Base-by-base conservation (phyloP, 805 yeast genomes). In the Scheffersomyces stipitis region DNA sequence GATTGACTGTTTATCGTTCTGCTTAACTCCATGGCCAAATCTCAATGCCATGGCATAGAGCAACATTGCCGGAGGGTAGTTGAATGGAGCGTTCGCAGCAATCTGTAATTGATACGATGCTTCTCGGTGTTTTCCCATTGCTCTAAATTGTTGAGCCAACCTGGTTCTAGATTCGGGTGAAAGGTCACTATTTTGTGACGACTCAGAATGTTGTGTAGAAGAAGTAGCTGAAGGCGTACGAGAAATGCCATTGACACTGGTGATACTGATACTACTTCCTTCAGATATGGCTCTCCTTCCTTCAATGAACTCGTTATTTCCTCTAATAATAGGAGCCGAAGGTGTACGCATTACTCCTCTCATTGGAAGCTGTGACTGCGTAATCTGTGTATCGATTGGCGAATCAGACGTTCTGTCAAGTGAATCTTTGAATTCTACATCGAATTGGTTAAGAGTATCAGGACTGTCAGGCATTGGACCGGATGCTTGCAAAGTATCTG, bases 1-100 rank as follows among this genome's bases (percentile, higher is more conserved):
- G 31, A 81, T 65, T 3, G 88, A 75, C 33, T 71, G 74, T 14
- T 59, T 48, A 28, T 75, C 73, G 50, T 81, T 81, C 36, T 68
- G 71, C 14, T 75, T 66, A 8, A 81, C 78, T 0, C 93, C 93
- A 55, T 79, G 81, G 0, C 91, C 93, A 38, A 73, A 64, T 33
- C 83, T 63, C 16, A 86, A 58, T 0, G 89, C 83, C 45, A 82
- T 56, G 0, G 87, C 86, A 49, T 83, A 85, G 20, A 83, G 54
- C 31, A 79, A 68, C 82, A 78, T 83, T 1, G 89, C 95, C 33
- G 49, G 52, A 1, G 69, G 63, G 30, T 80, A 76, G 42, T 66
- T 69, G 44, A 75, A 70, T 5, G 86, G 85, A n/a, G 66, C 58
- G 37, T 69, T 68, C 4, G 90, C 83, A 1, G 86, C 84, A 20